A percentile compares a stretch with the other conserved stretches of the same genome.
Evolutionary conservation across 805 yeast genomes (phyloP).

Genomic region (Hyphopichia homilentoma): DNA sequence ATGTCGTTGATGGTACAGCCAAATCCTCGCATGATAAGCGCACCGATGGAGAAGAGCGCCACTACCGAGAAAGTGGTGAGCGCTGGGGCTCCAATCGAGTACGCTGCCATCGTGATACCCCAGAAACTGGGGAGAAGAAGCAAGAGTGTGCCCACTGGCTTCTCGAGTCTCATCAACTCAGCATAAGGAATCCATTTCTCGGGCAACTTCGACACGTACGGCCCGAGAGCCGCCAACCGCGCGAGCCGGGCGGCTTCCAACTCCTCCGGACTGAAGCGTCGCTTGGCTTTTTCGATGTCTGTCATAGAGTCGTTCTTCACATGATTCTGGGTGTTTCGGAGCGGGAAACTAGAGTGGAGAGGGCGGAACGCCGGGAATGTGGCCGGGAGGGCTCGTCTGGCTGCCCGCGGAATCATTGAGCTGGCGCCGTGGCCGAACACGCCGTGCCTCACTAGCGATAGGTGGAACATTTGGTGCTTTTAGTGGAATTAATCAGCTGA

Average conservation of each 20-base stretch:
- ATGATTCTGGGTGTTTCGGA: background rate
- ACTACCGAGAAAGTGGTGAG: conserved; percentile 58
- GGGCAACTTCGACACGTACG: conserved; percentile 63
- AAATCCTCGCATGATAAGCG: conserved; percentile 93
- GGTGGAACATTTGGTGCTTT: too few species aligned
- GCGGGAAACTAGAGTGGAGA: background rate
- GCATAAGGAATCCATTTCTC: conserved; percentile 81
- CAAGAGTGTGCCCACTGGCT: conserved; percentile 93
- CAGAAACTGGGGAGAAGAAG: conserved; percentile 83
- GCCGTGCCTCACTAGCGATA: too few species aligned
- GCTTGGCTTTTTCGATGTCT: background rate
- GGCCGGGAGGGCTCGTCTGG: too few species aligned
- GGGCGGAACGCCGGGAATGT: background rate
- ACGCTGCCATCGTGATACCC: conserved; percentile 91
- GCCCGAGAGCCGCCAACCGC: conserved; percentile 41
- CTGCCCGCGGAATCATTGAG: background rate
- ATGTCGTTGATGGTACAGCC: conserved; percentile 96
- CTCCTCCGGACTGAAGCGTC: conserved; percentile 36
- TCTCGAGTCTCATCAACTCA: conserved; percentile 85
- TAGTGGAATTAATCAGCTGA: too few species aligned
- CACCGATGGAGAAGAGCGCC: conserved; percentile 75
- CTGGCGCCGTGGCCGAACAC: too few species aligned
- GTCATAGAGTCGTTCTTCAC: background rate
- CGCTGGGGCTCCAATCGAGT: conserved; percentile 64
- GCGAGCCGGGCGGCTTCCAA: conserved; percentile 48